Conservation (phyloP, 1,139 yeast genomes). For the Blastobotrys petasosporus region DNA sequence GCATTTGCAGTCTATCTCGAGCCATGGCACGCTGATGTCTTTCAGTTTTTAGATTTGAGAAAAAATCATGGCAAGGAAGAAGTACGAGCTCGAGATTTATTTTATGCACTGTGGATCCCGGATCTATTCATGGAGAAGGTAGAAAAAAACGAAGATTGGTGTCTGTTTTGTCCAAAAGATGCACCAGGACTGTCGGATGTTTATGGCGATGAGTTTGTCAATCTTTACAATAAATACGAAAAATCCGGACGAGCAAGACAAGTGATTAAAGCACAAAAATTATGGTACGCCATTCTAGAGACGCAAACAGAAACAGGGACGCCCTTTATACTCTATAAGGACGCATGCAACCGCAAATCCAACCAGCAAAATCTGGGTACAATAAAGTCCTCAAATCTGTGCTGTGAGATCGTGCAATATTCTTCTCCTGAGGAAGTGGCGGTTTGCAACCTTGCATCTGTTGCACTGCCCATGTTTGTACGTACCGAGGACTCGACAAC, state of each 20-base stretch:
- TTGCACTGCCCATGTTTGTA: constrained; percentile 71
- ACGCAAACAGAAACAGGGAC: constrained; percentile 92
- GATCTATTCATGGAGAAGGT: constrained; percentile 88
- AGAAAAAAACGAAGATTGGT: constrained; percentile 72
- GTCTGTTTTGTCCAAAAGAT: constrained; percentile 81
- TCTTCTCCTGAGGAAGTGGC: constrained; percentile 85
- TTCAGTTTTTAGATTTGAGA: constrained; percentile 76
- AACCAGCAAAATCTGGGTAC: constrained; percentile 85
- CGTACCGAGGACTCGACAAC: constrained; percentile 44
- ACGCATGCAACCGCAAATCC: constrained; percentile 74
- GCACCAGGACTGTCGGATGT: constrained; percentile 78
- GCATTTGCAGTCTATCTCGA: constrained; percentile 85
- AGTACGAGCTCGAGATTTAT: constrained; percentile 81
- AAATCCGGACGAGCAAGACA: constrained; percentile 62
- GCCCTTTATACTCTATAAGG: constrained; percentile 88
- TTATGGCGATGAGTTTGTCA: constrained; percentile 77
- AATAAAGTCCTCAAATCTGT: constrained; percentile 81
- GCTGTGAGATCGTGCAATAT: constrained; percentile 87
- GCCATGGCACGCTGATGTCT: constrained; percentile 88
- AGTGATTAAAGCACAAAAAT: constrained; percentile 76
- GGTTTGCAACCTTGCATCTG: constrained; percentile 83
- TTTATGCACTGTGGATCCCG: constrained; percentile 89
- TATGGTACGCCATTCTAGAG: constrained; percentile 82
- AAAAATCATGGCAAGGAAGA: constrained; percentile 92
- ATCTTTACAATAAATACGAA: constrained; percentile 66